A percentile compares a stretch with the other conserved stretches of the same genome.
These are phyloP conservation scores for Coprinopsis sp. DNA, from an alignment of 768 basidiomycete species.

Conservation along the genomic window DNA sequence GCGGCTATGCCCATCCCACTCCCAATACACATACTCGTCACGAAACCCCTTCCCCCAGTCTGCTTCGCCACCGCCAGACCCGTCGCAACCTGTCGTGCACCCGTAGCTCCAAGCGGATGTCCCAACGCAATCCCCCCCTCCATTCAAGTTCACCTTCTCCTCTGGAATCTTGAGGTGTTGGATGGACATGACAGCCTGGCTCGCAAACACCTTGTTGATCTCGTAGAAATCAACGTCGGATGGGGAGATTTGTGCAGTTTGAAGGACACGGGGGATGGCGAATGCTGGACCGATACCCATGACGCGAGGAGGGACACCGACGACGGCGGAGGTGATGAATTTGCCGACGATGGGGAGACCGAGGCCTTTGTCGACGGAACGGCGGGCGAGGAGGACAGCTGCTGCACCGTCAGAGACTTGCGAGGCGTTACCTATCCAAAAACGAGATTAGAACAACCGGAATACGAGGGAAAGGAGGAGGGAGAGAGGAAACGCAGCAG, in stretches of 20 bases:
- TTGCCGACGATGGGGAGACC: constrained; percentile 87
- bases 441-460: neutral
- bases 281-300: constrained; percentile 92
- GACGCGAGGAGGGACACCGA: constrained; percentile 82
- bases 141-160: constrained; percentile 81
- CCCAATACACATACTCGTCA: constrained; percentile 90
- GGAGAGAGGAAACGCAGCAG: constrained; percentile 31
- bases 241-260: constrained; percentile 56
- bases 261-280: constrained; percentile 75
- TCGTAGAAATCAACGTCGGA: constrained; percentile 87
- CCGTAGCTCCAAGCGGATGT: constrained; percentile 84
- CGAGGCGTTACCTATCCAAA: constrained; percentile 61
- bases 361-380: constrained; percentile 75
- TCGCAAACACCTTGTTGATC: constrained; percentile 90
- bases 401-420: constrained; percentile 93
- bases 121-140: constrained; percentile 89
- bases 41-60: constrained; percentile 70
- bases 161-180: constrained; percentile 64
- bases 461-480: neutral
- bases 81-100: constrained; percentile 84
- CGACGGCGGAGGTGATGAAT: constrained; percentile 62
- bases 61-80: constrained; percentile 79
- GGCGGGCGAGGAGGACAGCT: constrained; percentile 78
- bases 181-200: constrained; percentile 71
- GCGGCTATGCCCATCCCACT: constrained; percentile 90